Evolutionary conservation across 1,284 basidiomycete species (phyloP), one percentile per base, ranked within the genome.

Genomic region (Volvariella surrecta): DNA sequence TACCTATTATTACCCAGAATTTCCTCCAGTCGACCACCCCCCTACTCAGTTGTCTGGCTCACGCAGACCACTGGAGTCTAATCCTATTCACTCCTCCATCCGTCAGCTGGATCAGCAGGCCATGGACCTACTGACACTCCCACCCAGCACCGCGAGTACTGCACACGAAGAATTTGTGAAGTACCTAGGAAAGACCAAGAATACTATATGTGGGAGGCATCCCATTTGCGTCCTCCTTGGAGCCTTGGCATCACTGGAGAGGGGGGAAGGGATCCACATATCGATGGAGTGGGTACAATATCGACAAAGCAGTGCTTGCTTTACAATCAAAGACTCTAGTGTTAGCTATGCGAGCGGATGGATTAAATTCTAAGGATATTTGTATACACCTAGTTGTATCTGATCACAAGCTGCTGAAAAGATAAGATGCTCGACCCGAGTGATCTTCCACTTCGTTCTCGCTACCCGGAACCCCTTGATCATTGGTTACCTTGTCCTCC

Each of bases 131-230:
- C 71, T 91, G 48, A 74, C 74, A 1, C 54, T 82, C 24, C 72
- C 82, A 43, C 79, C 74, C 2, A 62, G 59, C 39, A 68, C 65
- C 16, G 76, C 76, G 0, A 54, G 59, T 7, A 59, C 65, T 41
- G 78, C 73, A 2, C 90, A 89, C 54, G 59, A 59, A 11, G 63
- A 69, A 15, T 96, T 95, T 60, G 68, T 78, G 1, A 64, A 69
- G 4, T 98, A 99, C 58, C 71, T 99, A 1, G 60, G 68, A 13
- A 62, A 73, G 48, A 98, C 95, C 15, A 79, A 85, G 68, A 99
- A 99, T 64, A 99, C 96, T 0, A 95, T 99, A 35, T 99, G 96
- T 55, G 95, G 96, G 0, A 71, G 93, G 40, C 92, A 97, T 57
- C 93, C 96, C 0, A 97, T 99, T 48, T 89, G 92, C 0, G 87